A percentile compares a stretch with the other conserved stretches of the same genome.
Conservation (phyloP, 2,329 filamentous ascomycete genomes). For the Colletotrichum tamarilloi region DNA sequence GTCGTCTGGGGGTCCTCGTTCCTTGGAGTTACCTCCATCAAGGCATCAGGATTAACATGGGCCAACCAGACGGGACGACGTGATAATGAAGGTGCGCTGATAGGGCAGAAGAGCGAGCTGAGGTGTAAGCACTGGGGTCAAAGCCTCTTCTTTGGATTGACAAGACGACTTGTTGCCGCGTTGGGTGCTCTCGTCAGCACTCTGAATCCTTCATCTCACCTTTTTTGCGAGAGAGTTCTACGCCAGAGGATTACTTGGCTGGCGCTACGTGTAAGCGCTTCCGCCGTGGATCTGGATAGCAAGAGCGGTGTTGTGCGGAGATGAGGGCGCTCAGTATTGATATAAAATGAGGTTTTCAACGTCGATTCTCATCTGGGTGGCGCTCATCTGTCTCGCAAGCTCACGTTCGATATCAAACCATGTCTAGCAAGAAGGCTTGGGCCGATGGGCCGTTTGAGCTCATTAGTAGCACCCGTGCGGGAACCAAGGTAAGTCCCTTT, state of each 20-base stretch:
- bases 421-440: constrained; percentile 41
- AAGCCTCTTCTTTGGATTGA: not conserved
- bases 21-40: not conserved
- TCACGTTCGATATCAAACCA: not conserved
- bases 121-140: constrained; percentile 6
- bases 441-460: constrained; percentile 48
- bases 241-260: not conserved
- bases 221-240: not conserved
- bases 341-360: constrained; percentile 2
- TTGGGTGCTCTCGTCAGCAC: constrained; percentile 27
- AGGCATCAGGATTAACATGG: not conserved
- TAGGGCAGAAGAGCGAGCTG: not conserved
- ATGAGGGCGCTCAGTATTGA: not conserved
- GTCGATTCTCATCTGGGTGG: not conserved
- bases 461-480: constrained; percentile 40
- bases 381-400: not conserved
- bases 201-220: constrained; percentile 2
- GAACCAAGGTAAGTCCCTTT: constrained; percentile 37
- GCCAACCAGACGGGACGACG: not conserved
- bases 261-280: not conserved
- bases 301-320: not conserved
- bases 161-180: not conserved
- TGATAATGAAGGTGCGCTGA: not conserved
- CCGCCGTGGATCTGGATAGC: not conserved
- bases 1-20: not conserved